Percentiles rank a stretch among this genome's conserved stretches.
phyloP scores from a whole-genome alignment of 139 green algal genomes.

The Asterochloris erici region DNA sequence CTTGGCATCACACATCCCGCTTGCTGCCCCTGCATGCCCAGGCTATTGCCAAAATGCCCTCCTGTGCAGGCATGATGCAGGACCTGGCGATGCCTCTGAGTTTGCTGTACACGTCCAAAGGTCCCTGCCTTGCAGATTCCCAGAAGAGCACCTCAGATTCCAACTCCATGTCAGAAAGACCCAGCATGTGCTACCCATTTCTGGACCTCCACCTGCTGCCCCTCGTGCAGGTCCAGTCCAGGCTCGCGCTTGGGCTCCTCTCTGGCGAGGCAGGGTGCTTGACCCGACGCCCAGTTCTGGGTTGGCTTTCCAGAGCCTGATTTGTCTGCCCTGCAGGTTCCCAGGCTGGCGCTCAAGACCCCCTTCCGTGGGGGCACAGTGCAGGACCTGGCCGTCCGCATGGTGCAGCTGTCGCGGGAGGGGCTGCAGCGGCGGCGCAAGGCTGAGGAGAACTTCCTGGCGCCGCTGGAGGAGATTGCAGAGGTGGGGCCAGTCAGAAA shows the following conservation, averaged over 20 bases:
- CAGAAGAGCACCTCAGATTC: constrained; percentile 43
- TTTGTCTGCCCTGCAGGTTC: constrained; percentile 13
- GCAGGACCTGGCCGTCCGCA: constrained; percentile 70
- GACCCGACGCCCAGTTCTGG: constrained; percentile 49
- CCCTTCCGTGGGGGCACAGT: constrained; percentile 86
- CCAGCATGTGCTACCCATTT: no score
- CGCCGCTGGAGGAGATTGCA: constrained; percentile 67
- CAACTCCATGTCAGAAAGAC: no score
- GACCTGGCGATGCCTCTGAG: constrained; percentile 51
- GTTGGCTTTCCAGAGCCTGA: not conserved
- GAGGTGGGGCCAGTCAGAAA: no score
- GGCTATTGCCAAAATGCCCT: constrained; percentile 55
- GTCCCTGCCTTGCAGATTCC: constrained; percentile 8
- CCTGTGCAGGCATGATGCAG: constrained; percentile 78
- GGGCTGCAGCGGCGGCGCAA: constrained; percentile 78
- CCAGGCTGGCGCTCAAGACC: constrained; percentile 65
- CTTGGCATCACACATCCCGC: no score
- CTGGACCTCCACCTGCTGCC: no score
- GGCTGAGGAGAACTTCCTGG: constrained; percentile 81
- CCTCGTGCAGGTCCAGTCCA: no score
- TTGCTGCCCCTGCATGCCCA: no score
- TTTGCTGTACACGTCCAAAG: not conserved
- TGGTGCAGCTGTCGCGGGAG: constrained; percentile 71
- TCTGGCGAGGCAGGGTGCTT: constrained; percentile 79
- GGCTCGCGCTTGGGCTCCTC: constrained; percentile 56